Percentiles rank a stretch among this genome's conserved stretches.
Conservation (phyloP, 1,139 yeast genomes). For the Debaryomycetaceae sp. region DNA sequence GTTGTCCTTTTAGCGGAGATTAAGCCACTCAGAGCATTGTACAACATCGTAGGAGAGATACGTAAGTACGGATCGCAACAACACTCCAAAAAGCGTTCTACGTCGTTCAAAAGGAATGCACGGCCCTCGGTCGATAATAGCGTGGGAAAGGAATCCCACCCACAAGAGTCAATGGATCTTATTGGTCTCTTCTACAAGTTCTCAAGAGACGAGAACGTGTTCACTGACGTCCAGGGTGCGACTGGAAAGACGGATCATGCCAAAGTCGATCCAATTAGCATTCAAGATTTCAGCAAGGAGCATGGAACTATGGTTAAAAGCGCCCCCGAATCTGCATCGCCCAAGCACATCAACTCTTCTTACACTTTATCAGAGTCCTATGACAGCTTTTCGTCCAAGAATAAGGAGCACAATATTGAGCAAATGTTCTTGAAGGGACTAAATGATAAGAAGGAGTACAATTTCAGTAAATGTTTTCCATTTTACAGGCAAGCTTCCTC, state of each 20-base stretch:
- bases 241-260: not conserved
- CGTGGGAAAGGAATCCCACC: constrained; percentile 12
- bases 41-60: constrained; percentile 28
- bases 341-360: not conserved
- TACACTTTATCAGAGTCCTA: not conserved
- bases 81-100: constrained; percentile 14
- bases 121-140: constrained; percentile 18
- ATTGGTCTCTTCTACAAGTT: constrained; percentile 38
- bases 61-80: constrained; percentile 11
- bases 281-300: not conserved
- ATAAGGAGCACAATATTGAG: constrained; percentile 13
- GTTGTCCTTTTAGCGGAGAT: constrained; percentile 43
- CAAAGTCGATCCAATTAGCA: constrained; percentile 1
- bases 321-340: not conserved
- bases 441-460: constrained; percentile 52
- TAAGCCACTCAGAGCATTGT: constrained; percentile 51
- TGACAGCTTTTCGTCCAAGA: not conserved
- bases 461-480: constrained; percentile 80
- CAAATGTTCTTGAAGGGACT: constrained; percentile 20
- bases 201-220: constrained; percentile 34
- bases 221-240: not conserved
- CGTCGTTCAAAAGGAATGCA: constrained; percentile 22
- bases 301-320: not conserved
- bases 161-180: constrained; percentile 31
- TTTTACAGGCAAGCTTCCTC: constrained; percentile 66